Base-by-base conservation (phyloP, 2,329 filamentous ascomycete genomes). In the Penicillium sp. region DNA sequence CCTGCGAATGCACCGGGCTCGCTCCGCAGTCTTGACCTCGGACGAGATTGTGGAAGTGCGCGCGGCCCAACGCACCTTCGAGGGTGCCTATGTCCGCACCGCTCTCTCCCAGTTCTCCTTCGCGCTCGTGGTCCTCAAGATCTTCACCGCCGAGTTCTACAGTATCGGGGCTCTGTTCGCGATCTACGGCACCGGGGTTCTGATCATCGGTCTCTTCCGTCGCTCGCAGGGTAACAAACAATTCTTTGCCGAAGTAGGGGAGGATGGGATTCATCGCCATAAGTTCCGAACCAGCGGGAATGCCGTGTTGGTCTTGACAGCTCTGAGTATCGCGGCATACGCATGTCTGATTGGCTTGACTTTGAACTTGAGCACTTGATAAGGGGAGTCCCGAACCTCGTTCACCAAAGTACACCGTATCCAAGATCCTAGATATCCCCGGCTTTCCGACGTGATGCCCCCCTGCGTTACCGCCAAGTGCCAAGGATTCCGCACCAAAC, bases 111-210 rank as follows among this genome's bases (percentile, higher is more conserved):
- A 97, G 69, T 97, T 97, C 78, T 93, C 89, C 53, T 97, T 99
- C 73, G 88, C 93, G 18, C 86, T 99, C 46, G 87, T 99, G 59
- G 90, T 99, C 48, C 85, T 96, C 63, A 96, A 95, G 77, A 95
- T 99, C 74, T 97, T 99, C 78, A 97, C 92, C 8, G 84, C 87
- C 48, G 94, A 97, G 70, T 97, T 99, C 79, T 97, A 97, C 76
- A 86, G 88, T 63, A 96, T 97, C 59, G 94, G 94, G n/a, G 94
- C 94, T 6, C 81, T 99, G 31, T 97, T 97, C 71, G 92, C 94
- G 41, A 87, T 91, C 45, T 97, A 97, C 69, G 94, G 93, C 11
- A 86, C 88, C 3, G 90, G 90, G 6, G 84, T 99, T 45, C 79
- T 97, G 68, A 80, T 90, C 24, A 90, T 95, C 55, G 89, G 91